Evolutionary conservation across 371 early-diverging fungal species (phyloP).

Genomic region (Blakeslea trispora): DNA sequence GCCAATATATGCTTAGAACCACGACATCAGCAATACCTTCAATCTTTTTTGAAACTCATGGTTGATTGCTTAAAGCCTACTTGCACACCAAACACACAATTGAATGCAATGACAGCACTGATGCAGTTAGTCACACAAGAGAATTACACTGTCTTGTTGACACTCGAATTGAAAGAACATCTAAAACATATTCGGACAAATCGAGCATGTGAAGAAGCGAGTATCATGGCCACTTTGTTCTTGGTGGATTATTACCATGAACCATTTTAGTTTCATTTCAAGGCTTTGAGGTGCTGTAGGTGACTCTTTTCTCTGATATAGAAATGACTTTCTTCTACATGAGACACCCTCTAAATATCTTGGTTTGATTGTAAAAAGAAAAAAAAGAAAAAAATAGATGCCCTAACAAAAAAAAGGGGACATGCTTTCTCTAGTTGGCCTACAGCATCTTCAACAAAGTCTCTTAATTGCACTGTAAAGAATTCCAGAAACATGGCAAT

Average conservation of each 20-base stretch:
- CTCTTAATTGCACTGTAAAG: too few species aligned
- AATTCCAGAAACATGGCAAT: too few species aligned
- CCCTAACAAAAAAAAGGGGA: too few species aligned
- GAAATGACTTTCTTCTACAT: too few species aligned
- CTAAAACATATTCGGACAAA: slow-evolving; percentile 1
- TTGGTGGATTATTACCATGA: slow-evolving; percentile 34
- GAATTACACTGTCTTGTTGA: slow-evolving; percentile 25
- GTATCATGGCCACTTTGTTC: slow-evolving; percentile 31
- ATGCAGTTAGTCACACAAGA: slow-evolving; percentile 35
- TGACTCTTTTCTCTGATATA: slow-evolving; percentile 19
- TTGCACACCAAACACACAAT: slow-evolving; percentile 21
- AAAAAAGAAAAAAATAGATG: too few species aligned
- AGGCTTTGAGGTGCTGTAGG: slow-evolving; percentile 28
- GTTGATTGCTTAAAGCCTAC: slow-evolving; percentile 19
- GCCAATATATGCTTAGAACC: slow-evolving; percentile 56
- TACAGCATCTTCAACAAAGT: too few species aligned
- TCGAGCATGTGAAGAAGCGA: slow-evolving; percentile 2
- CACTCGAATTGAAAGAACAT: slow-evolving; percentile 15
- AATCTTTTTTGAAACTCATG: slow-evolving; percentile 25
- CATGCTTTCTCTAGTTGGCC: too few species aligned
- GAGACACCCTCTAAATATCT: too few species aligned
- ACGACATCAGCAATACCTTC: slow-evolving; percentile 36
- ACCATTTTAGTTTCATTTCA: slow-evolving; percentile 25
- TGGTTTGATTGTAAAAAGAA: too few species aligned
- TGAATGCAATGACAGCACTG: slow-evolving; percentile 46